Base-by-base conservation (phyloP, 192 early-diverging fungal species). In the Entomortierella lignicola region DNA sequence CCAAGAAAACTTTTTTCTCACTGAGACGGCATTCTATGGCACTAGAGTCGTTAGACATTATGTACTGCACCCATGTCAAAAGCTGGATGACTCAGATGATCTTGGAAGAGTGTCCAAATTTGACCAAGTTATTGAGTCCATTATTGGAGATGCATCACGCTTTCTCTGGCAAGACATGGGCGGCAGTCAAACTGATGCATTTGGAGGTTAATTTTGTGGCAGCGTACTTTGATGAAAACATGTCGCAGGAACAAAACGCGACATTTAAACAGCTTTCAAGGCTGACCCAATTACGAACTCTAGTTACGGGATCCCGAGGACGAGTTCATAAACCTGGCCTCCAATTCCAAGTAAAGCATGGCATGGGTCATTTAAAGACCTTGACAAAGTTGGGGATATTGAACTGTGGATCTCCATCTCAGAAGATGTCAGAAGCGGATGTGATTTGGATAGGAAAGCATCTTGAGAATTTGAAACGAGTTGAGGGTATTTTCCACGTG, bases 41-140 rank as follows among this genome's bases (percentile, higher is more conserved):
- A 17, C 5, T 77, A 20, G 25, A 37, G 5, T 42, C 61, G 0
- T 21, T 77, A 61, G 74, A 77, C 27, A 3, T 77, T 2, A 34
- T 34, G 15, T 60, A 77, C 20, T 69, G 60, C 20, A 56, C 57
- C 21, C 8, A 52, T 4, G 54, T 69, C 41, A 59, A 69, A 52
- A 69, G 74, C 25, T 69, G 66, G 48, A 77, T 77, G 74, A 51
- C 43, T 1, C 74, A 77, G 26, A 37, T 20, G 37, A 53, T 69
- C 6, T 34, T 77, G 11, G 74, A 69, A 15, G 42, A 26, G 6
- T 77, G 66, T 21, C 61, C 66, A 4, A 41, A 56, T 17, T 23
- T 77, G 47, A 54, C 12, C 0, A 59, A n/a, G 1, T 17, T 77
- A 5, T 27, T 18, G 12, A 37, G 52, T 5, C 29, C 74, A 15